Base-by-base conservation (phyloP, 768 basidiomycete species). In the Tulasnella sp. region DNA sequence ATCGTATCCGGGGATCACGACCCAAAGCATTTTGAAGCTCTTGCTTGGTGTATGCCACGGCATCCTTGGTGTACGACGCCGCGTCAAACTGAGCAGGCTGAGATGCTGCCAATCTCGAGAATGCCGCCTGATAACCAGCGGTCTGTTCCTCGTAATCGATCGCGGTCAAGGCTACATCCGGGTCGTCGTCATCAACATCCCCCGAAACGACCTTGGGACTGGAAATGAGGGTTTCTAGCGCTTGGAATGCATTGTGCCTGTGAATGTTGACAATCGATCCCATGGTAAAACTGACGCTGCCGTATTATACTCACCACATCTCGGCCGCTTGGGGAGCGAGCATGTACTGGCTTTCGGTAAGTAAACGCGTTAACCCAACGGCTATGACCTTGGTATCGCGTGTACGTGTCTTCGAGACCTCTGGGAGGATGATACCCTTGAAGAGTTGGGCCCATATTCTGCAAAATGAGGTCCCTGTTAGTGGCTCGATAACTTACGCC, bases 91-190 rank as follows among this genome's bases (percentile, higher is more conserved):
- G 72, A 0, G 68, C 68, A 1, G 69, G 70, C 62, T 87, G 85
- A 1, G 84, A 83, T 1, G 94, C 87, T 0, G 91, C 93, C 15
- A 97, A 76, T 34, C 85, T 79, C 50, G 91, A 91, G 71, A 93
- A 98, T 3, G 90, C 86, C 0, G 90, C 88, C 65, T 98, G 96
- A 69, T 97, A 97, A 0, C 91, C 88, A 5, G 84, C 84, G 1
- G 78, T 77, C 66, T 87, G 85, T 66, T 97, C 93, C 65, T 97
- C 94, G 60, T 81, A 82, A 66, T 97, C 94, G 43, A 96, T 80
- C 51, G 78, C 80, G 0, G 86, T 86, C 34, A 88, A 65, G 0
- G 78, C 79, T 0, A 73, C 72, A 42, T 79, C 71, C 6, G 74
- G 67, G 45, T 81, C 79, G n/a, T 81, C 72, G 3, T 64, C 69